Base-by-base conservation (phyloP, 495 filamentous ascomycete species). In the Penicillium cosmopolitanum region DNA sequence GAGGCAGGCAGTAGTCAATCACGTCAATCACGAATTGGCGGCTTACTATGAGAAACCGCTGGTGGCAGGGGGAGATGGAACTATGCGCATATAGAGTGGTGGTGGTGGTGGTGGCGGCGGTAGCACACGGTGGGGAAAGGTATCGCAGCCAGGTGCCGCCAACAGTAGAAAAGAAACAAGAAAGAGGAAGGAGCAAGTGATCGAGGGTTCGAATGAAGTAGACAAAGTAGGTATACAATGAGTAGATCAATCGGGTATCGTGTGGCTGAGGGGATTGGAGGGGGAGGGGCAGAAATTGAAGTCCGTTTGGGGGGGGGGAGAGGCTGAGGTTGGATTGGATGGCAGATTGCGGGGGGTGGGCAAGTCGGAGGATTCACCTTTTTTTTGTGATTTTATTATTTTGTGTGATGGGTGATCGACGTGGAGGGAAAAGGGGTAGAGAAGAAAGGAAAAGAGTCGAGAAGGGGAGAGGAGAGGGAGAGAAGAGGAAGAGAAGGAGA, bases 401-500 rank as follows among this genome's bases (percentile, higher is more conserved):
- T 38, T 38, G 34, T 38, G 28, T 6, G 28, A 31, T 31, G 28
- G 8, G 28, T 31, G 28, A 31, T 31, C 28, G 28, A 31, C 28
- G 28, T 31, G 28, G 36, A 43, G 12, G 40, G 2, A 12, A 18
- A 6, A 6, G 16, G n/a, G 16, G 6, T 18, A 44, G 33, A 16
- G 52, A 23, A 35, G 47, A 35, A 42, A 44, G 40, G 9, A 57
- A 43, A 18, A 44, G 15, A 16, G 16, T 40, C 13, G 40, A 43
- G 40, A 43, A n/a, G 40, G 13, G 40, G 11, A 10, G 40, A 43
- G n/a, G 58, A 62, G 57, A 60, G 63, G 50, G 61, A 61, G 57
- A 63, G 52, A 61, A 61, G 61, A 61, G 55, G 51, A 53, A 62
- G 58, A 61, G 60, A 56, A 50, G 62, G 60, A 28, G 57, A 28